Evolutionary conservation across 2,329 filamentous ascomycete species (phyloP).

Genomic region (Elsinoe australis): DNA sequence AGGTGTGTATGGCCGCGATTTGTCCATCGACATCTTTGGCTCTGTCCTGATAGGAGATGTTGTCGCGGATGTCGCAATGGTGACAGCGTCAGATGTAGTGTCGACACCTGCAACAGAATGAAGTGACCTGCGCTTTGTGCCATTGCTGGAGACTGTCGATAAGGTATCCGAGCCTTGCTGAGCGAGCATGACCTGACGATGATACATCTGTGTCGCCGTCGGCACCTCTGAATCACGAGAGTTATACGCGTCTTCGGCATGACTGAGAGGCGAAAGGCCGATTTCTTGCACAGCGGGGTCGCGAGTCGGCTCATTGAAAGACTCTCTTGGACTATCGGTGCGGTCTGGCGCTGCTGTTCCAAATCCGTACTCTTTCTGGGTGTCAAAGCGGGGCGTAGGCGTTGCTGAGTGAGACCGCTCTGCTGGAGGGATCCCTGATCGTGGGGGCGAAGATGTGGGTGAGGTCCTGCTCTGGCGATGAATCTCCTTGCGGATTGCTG

Average conservation of each 20-base stretch:
- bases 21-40: slow-evolving; percentile 2
- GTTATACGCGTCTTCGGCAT: neutral
- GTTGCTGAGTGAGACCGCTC: neutral
- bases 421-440: neutral
- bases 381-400: neutral
- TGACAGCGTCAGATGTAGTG: neutral
- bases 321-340: slow-evolving; percentile 6
- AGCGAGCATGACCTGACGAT: slow-evolving; percentile 11
- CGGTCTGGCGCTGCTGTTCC: neutral
- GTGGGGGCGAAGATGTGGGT: neutral
- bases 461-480: slow-evolving; percentile 36
- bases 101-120: neutral
- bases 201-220: slow-evolving; percentile 12
- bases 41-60: neutral
- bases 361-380: slow-evolving; percentile 7
- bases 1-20: neutral
- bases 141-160: neutral
- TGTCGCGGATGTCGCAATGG: neutral
- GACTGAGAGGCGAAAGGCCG: neutral
- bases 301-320: neutral
- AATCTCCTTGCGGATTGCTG: slow-evolving; percentile 60
- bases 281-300: neutral
- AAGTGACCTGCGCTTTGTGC: neutral
- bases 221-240: neutral
- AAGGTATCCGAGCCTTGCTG: neutral